Conservation (phyloP, 2,329 filamentous ascomycete species). For the Apiospora rasikravindrae region DNA sequence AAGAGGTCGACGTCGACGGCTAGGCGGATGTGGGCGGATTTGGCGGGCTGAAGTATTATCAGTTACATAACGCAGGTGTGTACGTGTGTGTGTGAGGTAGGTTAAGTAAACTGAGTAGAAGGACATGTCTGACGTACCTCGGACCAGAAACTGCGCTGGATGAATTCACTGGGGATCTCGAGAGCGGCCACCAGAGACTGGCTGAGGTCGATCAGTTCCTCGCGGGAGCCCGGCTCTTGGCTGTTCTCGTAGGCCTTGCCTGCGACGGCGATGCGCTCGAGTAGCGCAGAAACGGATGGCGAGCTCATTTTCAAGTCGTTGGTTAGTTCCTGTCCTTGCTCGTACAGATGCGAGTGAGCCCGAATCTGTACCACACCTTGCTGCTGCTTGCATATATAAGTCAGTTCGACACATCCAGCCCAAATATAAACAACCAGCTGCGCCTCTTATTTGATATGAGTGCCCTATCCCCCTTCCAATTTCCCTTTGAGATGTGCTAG, state of each 20-base stretch:
- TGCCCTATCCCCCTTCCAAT: not conserved
- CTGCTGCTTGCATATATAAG: not conserved
- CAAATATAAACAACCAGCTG: not conserved
- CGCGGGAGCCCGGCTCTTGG: slow-evolving; percentile 8
- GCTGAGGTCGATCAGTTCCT: slow-evolving; percentile 20
- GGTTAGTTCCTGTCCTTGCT: not conserved
- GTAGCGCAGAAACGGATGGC: not conserved
- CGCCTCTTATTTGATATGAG: not conserved
- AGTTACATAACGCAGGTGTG: not conserved
- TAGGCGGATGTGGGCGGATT: slow-evolving; percentile 15
- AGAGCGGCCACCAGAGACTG: slow-evolving; percentile 19
- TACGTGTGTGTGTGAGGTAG: not conserved
- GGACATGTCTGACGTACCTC: slow-evolving; percentile 20
- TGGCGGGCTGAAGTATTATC: slow-evolving; percentile 13
- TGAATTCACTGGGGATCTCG: slow-evolving; percentile 24
- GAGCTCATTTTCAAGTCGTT: not conserved
- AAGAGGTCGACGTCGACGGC: slow-evolving; percentile 22
- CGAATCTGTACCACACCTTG: no score
- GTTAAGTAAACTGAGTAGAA: not conserved
- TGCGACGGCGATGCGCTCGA: slow-evolving; percentile 4
- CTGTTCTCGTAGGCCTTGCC: slow-evolving; percentile 6
- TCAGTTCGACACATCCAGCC: not conserved
- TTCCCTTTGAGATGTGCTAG: not conserved
- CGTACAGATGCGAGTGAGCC: not conserved
- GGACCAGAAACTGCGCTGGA: slow-evolving; percentile 23